These are phyloP conservation scores for Corymbia citriodora DNA, from an alignment of 441 rosid genomes.

Conservation along the genomic window DNA sequence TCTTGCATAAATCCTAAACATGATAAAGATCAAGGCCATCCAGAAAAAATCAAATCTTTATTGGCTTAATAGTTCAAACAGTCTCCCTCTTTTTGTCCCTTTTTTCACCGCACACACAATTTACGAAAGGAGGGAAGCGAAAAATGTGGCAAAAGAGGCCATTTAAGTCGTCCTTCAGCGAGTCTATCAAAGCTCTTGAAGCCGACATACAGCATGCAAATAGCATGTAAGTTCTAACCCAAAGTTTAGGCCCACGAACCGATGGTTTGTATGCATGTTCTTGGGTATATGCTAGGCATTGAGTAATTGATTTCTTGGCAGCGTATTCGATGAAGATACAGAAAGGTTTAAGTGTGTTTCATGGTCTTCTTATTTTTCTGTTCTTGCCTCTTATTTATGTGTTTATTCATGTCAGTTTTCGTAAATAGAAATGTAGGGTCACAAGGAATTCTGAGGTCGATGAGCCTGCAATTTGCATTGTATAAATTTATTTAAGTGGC, in stretches of 20 bases:
- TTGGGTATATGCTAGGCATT: background rate
- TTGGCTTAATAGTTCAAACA: background rate
- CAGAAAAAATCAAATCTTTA: background rate
- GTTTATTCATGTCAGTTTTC: background rate
- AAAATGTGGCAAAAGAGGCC: background rate
- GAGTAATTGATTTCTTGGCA: background rate
- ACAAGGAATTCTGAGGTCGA: background rate
- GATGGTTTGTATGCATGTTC: background rate
- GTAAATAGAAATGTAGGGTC: background rate
- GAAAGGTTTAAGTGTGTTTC: background rate
- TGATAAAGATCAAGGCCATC: background rate
- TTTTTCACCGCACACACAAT: background rate
- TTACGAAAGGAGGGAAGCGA: background rate
- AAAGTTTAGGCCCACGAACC: background rate
- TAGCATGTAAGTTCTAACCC: slow-evolving; percentile 32
- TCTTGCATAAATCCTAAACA: background rate
- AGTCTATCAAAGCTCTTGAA: slow-evolving; percentile 39
- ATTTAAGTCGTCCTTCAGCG: slow-evolving; percentile 30
- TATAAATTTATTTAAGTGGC: background rate
- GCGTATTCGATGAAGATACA: background rate
- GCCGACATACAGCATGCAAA: slow-evolving; percentile 60
- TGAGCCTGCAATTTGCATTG: background rate
- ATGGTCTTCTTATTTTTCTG: background rate
- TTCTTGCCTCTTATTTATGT: background rate
- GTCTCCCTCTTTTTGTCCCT: background rate